These are phyloP conservation scores for Claviceps sorghi DNA, from an alignment of 2,329 filamentous ascomycete genomes.

Conservation along the genomic window DNA sequence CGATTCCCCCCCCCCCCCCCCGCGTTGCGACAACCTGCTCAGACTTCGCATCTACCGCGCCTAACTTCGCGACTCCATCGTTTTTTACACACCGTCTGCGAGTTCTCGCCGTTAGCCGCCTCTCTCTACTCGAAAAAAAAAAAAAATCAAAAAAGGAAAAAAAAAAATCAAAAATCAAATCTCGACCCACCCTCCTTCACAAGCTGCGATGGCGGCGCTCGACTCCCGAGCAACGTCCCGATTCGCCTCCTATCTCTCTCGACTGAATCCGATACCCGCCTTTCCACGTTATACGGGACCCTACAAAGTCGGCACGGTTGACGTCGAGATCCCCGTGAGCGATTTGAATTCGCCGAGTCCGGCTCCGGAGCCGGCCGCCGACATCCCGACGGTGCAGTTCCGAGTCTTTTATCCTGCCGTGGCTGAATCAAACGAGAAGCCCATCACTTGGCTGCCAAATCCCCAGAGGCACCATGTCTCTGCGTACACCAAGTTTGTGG, in stretches of 20 bases:
- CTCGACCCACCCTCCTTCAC: neutral
- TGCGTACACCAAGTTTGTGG: constrained; percentile 64
- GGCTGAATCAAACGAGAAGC: constrained; percentile 35
- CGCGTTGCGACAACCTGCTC: too few species aligned
- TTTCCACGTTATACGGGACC: constrained; percentile 67
- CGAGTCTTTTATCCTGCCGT: constrained; percentile 68
- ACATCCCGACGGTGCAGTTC: constrained; percentile 61
- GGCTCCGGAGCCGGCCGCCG: constrained; percentile 35
- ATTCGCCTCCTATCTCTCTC: constrained; percentile 34
- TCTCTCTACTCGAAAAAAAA: too few species aligned
- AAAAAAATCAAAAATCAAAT: too few species aligned
- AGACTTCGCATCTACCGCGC: too few species aligned
- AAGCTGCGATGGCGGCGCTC: constrained; percentile 7
- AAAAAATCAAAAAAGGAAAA: too few species aligned
- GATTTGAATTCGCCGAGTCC: constrained; percentile 40
- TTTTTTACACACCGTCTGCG: too few species aligned
- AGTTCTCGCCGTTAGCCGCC: too few species aligned
- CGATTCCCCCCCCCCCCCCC: too few species aligned
- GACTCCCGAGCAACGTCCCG: constrained; percentile 17
- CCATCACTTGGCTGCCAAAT: constrained; percentile 61
- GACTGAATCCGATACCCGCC: constrained; percentile 51
- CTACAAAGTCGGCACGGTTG: constrained; percentile 64
- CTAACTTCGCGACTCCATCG: too few species aligned
- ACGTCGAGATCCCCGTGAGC: constrained; percentile 62
- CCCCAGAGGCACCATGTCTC: constrained; percentile 62